Evolutionary conservation across 2,329 filamentous ascomycete genomes (phyloP), one percentile per base, ranked within the genome.

Genomic region (Neofusicoccum parvum): DNA sequence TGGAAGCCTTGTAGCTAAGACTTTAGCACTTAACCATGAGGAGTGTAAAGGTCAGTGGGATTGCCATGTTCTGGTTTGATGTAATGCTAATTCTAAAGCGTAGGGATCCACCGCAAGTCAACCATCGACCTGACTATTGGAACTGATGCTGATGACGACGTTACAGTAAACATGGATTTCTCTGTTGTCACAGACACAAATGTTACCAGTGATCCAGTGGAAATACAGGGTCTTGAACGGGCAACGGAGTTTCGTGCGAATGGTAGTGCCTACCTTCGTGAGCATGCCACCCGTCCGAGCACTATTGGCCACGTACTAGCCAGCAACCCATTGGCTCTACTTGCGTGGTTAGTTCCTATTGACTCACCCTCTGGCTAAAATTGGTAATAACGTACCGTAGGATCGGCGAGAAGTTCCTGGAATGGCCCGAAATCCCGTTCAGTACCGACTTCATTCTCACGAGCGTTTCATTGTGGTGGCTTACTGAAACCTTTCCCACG

Each of bases 261-360:
- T 1, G 86, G 85, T 0, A 72, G 67, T 6, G 85, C 80, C 0
- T 90, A 88, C 69, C 79, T 80, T 0, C 66, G 79, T 1, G 80
- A 84, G 68, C 87, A 89, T 60, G 82, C 77, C 2, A 85, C 85
- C 0, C 73, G 83, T 9, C 84, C 87, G 0, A 79, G 80, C 3
- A 89, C 87, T 0, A 84, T 88, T 48, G 85, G 86, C 0, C 78
- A 86, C 12, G 83, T 81, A 0, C 72, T 89, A 0, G 79, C 80
- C 2, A 78, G 84, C 1, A 87, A 75, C 62, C 87, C 87, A 0
- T 72, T 89, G 0, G 84, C 86, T 0, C 70, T 89, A 3, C 78
- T 90, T 12, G 81, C 83, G 36, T 90, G 87, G 82, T 75, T 49
- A 5, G 46, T 17, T 32, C 0, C 20, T 27, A 12, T 27, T 3